Percentiles rank a stretch among this genome's conserved stretches.
phyloP scores from a whole-genome alignment of 179 eudicot species.

The Monotropa hypopitys region DNA sequence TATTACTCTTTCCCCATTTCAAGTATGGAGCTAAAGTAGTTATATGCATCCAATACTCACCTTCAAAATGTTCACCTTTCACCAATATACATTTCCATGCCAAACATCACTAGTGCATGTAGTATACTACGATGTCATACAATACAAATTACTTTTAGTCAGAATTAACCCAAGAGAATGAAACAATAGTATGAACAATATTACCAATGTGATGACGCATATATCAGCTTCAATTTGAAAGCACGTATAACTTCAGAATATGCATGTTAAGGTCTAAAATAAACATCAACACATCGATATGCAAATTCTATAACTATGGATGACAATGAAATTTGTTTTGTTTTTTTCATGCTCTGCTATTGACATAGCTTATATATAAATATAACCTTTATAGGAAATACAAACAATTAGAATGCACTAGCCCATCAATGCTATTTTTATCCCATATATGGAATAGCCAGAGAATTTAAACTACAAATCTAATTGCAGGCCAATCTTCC shows the following conservation, averaged over 20 bases:
- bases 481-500: not conserved
- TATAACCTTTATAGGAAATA: not conserved
- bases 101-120: not conserved
- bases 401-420: not conserved
- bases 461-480: not conserved
- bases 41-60: no score
- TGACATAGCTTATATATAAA: not conserved
- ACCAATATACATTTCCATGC: no score
- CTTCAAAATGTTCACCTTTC: no score
- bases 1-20: no score
- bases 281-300: no score
- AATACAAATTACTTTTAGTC: not conserved
- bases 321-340: no score
- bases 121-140: not conserved
- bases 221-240: no score
- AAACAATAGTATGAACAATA: not conserved
- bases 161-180: no score
- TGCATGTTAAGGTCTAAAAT: no score
- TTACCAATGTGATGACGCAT: not conserved
- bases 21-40: no score
- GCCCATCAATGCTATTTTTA: not conserved
- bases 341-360: no score
- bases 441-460: not conserved
- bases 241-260: no score
- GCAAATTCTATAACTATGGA: not conserved